Base-by-base conservation (phyloP, 2,329 filamentous ascomycete species). In the Aspergillus sp. region DNA sequence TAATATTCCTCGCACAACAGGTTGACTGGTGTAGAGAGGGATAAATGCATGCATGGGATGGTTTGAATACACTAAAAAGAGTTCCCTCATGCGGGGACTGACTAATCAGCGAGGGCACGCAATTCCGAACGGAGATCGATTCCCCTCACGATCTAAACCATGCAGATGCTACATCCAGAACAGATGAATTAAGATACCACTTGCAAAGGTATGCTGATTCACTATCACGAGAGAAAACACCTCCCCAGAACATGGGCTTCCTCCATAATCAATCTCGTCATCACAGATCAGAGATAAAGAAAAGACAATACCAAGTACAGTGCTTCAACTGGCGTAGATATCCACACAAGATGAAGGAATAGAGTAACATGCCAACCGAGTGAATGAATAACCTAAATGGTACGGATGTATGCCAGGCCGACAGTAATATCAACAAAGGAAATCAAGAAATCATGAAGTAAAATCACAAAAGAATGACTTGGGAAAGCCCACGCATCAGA, bases 351-450 rank as follows among this genome's bases (percentile, higher is more conserved):
- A 50, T 48, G 26, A 47, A 45, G 19, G 38, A 40, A 38, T 49
- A 24, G 19, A 47, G 9, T 8, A 50, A 48, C 44, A 49, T 49
- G 48, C 41, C 50, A 55, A 54, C 53, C 50, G 43, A 52, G 44
- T 19, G 56, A 62, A 58, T 47, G 60, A 59, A 53, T 45, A 51
- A 50, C 54, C 50, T 46, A 38, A 49, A 40, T n/a, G 35, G 16
- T n/a, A 38, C 16, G 11, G 40, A 22, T 50, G 35, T 48, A 47
- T 55, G 44, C 54, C 49, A 54, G 43, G 46, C 44, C 52, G 48
- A 50, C 49, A 46, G 47, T 57, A 45, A 52, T 53, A 54, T 57
- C 42, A 56, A 62, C 60, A 61, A 57, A 63, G 51, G 60, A 59
- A 62, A 61, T 43, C 47, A 52, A 52, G 47, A 47, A 49, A 47